Conservation (phyloP, 2,329 filamentous ascomycete genomes). For the Stylonectria norvegica region DNA sequence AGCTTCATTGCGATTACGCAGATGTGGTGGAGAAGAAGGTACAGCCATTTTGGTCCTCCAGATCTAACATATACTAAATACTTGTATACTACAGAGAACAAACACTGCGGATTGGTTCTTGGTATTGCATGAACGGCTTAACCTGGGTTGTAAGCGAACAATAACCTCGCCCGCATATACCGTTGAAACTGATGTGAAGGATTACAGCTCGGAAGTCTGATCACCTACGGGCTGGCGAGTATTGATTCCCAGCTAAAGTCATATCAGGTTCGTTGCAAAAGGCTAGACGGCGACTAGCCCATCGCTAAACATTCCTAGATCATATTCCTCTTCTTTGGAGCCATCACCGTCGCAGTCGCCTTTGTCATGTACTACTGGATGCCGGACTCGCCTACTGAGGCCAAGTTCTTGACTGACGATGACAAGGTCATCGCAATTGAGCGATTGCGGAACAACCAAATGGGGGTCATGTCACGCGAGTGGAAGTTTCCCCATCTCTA, state of each 20-base stretch:
- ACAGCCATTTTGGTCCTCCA: no score
- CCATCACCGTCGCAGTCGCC: slow-evolving; percentile 47
- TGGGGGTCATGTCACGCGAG: slow-evolving; percentile 49
- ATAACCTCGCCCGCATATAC: background rate
- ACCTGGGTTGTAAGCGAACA: slow-evolving; percentile 46
- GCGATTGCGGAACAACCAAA: slow-evolving; percentile 52
- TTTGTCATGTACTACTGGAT: slow-evolving; percentile 44
- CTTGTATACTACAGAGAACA: slow-evolving; percentile 52
- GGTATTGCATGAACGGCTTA: slow-evolving; percentile 61
- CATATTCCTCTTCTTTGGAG: slow-evolving; percentile 53
- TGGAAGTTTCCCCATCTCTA: slow-evolving; percentile 50
- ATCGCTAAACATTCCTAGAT: slow-evolving; percentile 31
- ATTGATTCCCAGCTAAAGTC: slow-evolving; percentile 44
- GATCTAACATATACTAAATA: no score
- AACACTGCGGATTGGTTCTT: slow-evolving; percentile 52
- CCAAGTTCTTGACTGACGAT: slow-evolving; percentile 47
- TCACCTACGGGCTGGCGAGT: slow-evolving; percentile 57
- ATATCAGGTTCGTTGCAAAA: slow-evolving; percentile 43
- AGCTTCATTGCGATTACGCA: slow-evolving; percentile 56
- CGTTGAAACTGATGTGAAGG: background rate
- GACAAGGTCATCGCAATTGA: slow-evolving; percentile 54
- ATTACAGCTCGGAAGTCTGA: slow-evolving; percentile 47
- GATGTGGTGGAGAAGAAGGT: slow-evolving; percentile 58
- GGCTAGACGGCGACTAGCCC: background rate
- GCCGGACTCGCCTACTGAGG: slow-evolving; percentile 49